Conservation (phyloP, 2,329 filamentous ascomycete genomes). For the Trichoderma citrinoviride region DNA sequence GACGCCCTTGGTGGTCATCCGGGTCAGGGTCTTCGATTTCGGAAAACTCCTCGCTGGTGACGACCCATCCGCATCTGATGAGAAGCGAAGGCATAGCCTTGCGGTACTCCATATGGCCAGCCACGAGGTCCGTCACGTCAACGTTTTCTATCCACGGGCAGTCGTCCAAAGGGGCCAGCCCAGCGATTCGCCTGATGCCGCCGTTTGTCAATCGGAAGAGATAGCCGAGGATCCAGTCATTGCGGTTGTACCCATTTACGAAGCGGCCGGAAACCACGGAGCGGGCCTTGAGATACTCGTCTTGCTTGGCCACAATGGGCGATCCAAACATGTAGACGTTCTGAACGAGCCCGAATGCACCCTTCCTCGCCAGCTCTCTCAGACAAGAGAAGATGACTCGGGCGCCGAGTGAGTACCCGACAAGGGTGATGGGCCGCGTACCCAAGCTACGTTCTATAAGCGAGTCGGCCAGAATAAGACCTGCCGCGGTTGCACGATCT, state of each 20-base stretch:
- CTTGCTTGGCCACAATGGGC: slow-evolving; percentile 84
- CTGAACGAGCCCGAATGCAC: slow-evolving; percentile 82
- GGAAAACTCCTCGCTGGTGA: slow-evolving; percentile 88
- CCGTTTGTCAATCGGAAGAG: slow-evolving; percentile 92
- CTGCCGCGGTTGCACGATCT: slow-evolving; percentile 82
- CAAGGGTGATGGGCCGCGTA: slow-evolving; percentile 84
- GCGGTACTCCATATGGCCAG: slow-evolving; percentile 96
- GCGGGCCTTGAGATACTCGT: slow-evolving; percentile 79
- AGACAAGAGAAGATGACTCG: slow-evolving; percentile 91
- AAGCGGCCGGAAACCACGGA: slow-evolving; percentile 90
- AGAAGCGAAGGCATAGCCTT: slow-evolving; percentile 85
- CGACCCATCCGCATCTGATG: slow-evolving; percentile 83
- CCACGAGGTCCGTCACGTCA: slow-evolving; percentile 79
- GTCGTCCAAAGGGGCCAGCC: slow-evolving; percentile 71
- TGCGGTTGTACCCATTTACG: slow-evolving; percentile 88
- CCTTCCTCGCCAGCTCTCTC: slow-evolving; percentile 78
- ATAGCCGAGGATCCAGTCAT: slow-evolving; percentile 97
- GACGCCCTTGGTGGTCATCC: slow-evolving; percentile 82
- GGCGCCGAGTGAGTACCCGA: slow-evolving; percentile 90
- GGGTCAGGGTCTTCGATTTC: slow-evolving; percentile 98
- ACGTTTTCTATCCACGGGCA: slow-evolving; percentile 86
- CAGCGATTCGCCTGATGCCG: slow-evolving; percentile 84
- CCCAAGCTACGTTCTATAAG: slow-evolving; percentile 89
- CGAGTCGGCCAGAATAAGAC: slow-evolving; percentile 90
- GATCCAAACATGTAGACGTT: slow-evolving; percentile 96